These are phyloP conservation scores for Suillus subalutaceus DNA, from an alignment of 768 basidiomycete species.

Conservation along the genomic window DNA sequence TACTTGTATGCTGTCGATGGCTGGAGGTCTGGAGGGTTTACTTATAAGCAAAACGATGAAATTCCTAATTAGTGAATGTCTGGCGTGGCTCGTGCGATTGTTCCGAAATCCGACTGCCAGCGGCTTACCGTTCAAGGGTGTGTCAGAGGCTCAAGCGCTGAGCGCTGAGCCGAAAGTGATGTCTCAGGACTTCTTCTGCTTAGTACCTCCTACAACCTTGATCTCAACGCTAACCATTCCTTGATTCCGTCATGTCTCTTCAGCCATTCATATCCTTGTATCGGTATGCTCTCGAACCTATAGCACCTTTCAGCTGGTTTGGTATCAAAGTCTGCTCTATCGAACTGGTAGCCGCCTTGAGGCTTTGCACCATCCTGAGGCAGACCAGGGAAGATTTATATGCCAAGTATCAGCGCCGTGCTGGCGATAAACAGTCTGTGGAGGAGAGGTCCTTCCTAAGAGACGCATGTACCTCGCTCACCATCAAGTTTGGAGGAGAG, in stretches of 20 bases:
- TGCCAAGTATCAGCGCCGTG: slow-evolving; percentile 42
- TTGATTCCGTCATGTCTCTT: slow-evolving; percentile 33
- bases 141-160: neutral
- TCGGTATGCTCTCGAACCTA: slow-evolving; percentile 54
- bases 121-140: neutral
- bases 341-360: slow-evolving; percentile 69
- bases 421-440: slow-evolving; percentile 37
- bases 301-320: slow-evolving; percentile 71
- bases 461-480: slow-evolving; percentile 57
- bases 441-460: slow-evolving; percentile 62
- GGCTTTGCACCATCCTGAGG: slow-evolving; percentile 69
- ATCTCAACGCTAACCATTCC: neutral
- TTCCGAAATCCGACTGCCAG: neutral
- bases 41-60: neutral
- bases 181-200: neutral
- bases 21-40: neutral
- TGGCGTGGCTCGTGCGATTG: neutral
- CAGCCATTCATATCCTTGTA: slow-evolving; percentile 51
- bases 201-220: neutral
- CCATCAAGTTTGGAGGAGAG: slow-evolving; percentile 82
- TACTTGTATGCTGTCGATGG: neutral
- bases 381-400: slow-evolving; percentile 60
- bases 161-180: slow-evolving; percentile 1
- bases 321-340: slow-evolving; percentile 61
- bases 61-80: neutral